These are phyloP conservation scores for Paraconiothyrium brasiliense DNA, from an alignment of 2,329 filamentous ascomycete species.

Conservation along the genomic window DNA sequence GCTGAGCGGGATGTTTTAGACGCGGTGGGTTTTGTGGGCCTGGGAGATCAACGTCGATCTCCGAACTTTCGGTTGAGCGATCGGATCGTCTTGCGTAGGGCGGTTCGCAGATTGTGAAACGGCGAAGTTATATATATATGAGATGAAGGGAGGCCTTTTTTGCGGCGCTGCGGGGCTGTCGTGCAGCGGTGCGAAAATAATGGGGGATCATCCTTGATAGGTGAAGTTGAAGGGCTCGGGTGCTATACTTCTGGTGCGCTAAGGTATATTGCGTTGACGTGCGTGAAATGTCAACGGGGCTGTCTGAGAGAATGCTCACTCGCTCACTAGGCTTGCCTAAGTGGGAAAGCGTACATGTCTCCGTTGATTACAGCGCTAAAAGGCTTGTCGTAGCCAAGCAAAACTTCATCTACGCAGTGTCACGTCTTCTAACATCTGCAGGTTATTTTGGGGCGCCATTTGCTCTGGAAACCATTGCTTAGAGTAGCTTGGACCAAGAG, in stretches of 20 bases:
- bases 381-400: constrained; percentile 1
- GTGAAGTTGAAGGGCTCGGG: too few relatives aligned
- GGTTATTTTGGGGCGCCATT: background rate
- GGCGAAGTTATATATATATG: background rate
- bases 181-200: too few relatives aligned
- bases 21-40: constrained; percentile 4
- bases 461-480: background rate
- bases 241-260: background rate
- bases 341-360: background rate
- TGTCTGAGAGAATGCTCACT: background rate
- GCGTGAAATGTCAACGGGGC: background rate
- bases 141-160: background rate
- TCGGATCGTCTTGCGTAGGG: constrained; percentile 1
- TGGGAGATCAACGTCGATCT: constrained; percentile 11
- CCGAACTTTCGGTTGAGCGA: background rate
- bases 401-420: background rate
- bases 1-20: background rate
- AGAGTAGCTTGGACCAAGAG: background rate
- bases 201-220: background rate
- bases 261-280: too few relatives aligned
- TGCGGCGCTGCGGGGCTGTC: background rate
- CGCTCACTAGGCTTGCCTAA: background rate
- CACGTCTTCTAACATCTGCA: background rate
- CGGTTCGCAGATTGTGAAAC: background rate
- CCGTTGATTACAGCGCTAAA: constrained; percentile 4